Evolutionary conservation across 2,329 filamentous ascomycete genomes (phyloP), one percentile per base, ranked within the genome.

Genomic region (Trichothecium sympodiale): DNA sequence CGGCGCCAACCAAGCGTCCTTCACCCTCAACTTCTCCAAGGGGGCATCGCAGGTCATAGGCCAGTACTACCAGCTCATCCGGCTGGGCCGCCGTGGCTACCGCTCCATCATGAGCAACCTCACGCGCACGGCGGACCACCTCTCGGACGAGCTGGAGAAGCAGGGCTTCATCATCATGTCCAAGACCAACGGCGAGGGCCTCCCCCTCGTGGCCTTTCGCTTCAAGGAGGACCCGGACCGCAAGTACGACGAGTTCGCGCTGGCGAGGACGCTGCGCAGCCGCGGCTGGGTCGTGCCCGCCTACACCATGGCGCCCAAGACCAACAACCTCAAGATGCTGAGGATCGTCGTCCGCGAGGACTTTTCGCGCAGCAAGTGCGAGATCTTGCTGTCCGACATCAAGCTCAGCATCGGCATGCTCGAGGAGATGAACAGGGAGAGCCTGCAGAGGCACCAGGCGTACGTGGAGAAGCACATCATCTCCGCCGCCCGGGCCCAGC

Each of bases 21-120:
- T 95, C 64, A 95, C 89, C 0, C 77, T 96, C 40, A 96, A 96
- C 69, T 96, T 96, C 68, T 93, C 84, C 54, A 94, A 94, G 59
- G 88, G 88, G 38, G 89, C 89, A 10, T 86, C 82, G 5, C 88
- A 95, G 55, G 84, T 95, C 52, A 94, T 96, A 42, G 89, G 85
- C 18, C 89, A 96, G 62, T 96, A 95, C 66, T 95, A 96, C 66
- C 88, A 95, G 63, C 73, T 96, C 53, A 94, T 95, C 56, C 84
- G 89, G 20, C 77, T 96, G 4, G 89, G 89, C 41, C 94, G 93
- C 71, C 79, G 80, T 43, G 89, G 89, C 34, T 96, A 94, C 69
- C 77, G 82, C 38, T 71, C 80, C 50, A 94, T 96, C 66, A 95
- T 95, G 89, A 71, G 77, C 51, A 96, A 96, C 64, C 69, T 96